Conservation (phyloP, 768 basidiomycete genomes). For the Rhodocollybia butyracea region DNA sequence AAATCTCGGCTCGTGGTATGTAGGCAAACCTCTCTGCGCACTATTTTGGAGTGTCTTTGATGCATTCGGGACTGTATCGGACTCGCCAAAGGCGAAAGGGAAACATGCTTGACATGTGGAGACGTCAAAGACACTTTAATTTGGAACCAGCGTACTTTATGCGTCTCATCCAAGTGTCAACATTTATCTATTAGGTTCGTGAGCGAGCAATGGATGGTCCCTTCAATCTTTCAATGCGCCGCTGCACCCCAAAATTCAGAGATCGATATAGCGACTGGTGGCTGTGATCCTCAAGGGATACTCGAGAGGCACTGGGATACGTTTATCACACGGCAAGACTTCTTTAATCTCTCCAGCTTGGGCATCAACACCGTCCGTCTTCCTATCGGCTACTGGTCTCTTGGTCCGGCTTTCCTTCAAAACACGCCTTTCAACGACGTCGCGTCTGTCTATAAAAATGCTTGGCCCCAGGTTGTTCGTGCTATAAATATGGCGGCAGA, state of each 20-base stretch:
- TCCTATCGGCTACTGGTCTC: slow-evolving; percentile 60
- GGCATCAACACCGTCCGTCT: slow-evolving; percentile 70
- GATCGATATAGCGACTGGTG: slow-evolving; percentile 61
- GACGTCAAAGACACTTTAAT: no score
- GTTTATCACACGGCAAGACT: slow-evolving; percentile 64
- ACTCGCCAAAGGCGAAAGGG: no score
- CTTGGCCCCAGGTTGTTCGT: slow-evolving; percentile 61
- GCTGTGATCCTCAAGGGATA: slow-evolving; percentile 37
- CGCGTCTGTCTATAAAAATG: slow-evolving; percentile 53
- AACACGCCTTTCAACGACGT: slow-evolving; percentile 65
- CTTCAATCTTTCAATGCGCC: slow-evolving; percentile 61
- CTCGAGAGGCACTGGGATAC: slow-evolving; percentile 79
- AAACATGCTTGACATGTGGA: no score
- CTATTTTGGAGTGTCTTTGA: no score
- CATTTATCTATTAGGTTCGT: slow-evolving; percentile 49
- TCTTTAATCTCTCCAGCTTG: slow-evolving; percentile 58
- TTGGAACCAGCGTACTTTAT: no score
- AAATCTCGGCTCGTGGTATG: slow-evolving; percentile 63
- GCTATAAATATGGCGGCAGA: slow-evolving; percentile 60
- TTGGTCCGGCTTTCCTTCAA: slow-evolving; percentile 51
- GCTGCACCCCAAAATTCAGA: slow-evolving; percentile 49
- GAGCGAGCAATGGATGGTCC: slow-evolving; percentile 73
- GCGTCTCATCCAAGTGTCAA: not conserved
- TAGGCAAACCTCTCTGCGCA: not conserved
- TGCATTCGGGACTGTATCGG: no score